These are phyloP conservation scores for Dactylella cylindrospora DNA, from an alignment of 2,329 filamentous ascomycete genomes.

Conservation along the genomic window DNA sequence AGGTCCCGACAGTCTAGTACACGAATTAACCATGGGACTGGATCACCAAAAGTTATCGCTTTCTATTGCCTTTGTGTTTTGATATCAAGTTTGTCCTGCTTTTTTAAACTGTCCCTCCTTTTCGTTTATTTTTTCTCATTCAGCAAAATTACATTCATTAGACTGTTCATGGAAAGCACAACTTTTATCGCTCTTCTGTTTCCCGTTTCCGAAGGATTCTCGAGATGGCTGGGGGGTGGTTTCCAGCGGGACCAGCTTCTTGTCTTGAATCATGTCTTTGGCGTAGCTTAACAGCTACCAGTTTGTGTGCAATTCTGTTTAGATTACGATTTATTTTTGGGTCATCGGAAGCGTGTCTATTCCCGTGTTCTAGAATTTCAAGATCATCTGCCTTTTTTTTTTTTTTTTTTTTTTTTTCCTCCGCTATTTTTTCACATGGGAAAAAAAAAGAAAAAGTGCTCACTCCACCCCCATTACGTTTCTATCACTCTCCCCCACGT, in stretches of 20 bases:
- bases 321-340: conserved; percentile 43
- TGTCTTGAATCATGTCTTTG: conserved; percentile 45
- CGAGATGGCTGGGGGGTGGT: conserved; percentile 22
- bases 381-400: conserved; percentile 14
- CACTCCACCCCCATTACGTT: too few species aligned
- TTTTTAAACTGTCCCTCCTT: conserved; percentile 16
- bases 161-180: conserved; percentile 42
- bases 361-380: conserved; percentile 38
- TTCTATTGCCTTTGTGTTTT: conserved; percentile 29
- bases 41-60: conserved; percentile 45
- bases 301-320: conserved; percentile 41
- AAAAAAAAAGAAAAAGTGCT: too few species aligned
- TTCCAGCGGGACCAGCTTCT: conserved; percentile 32
- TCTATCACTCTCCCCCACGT: too few species aligned
- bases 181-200: conserved; percentile 40
- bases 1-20: conserved; percentile 33
- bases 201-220: conserved; percentile 38
- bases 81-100: conserved; percentile 17
- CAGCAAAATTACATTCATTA: conserved; percentile 37
- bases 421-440: conserved; percentile 18
- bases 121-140: conserved; percentile 10
- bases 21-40: conserved; percentile 42
- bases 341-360: conserved; percentile 33
- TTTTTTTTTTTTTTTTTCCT: conserved; percentile 29
- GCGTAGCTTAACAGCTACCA: conserved; percentile 39